These are phyloP conservation scores for Lactarius sp. DNA, from an alignment of 768 basidiomycete genomes.

Conservation along the genomic window DNA sequence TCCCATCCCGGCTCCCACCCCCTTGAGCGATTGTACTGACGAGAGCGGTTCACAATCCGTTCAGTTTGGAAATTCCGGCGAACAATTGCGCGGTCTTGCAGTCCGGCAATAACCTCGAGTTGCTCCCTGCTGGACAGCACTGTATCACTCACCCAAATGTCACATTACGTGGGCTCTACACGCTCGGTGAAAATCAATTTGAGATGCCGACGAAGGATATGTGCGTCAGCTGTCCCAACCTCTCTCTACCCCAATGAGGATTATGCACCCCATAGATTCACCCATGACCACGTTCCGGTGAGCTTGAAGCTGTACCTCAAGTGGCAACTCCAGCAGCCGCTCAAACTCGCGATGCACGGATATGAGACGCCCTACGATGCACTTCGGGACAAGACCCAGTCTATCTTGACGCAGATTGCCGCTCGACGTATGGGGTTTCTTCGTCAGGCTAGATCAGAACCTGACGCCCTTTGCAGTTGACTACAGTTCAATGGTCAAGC, in stretches of 20 bases:
- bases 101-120: constrained; percentile 70
- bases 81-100: constrained; percentile 86
- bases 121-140: constrained; percentile 77
- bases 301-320: constrained; percentile 80
- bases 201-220: constrained; percentile 89
- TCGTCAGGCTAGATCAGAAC: constrained; percentile 20
- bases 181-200: constrained; percentile 76
- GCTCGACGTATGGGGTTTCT: constrained; percentile 59
- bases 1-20: neutral
- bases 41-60: neutral
- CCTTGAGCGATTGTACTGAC: neutral
- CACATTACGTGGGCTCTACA: constrained; percentile 73
- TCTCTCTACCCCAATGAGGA: neutral
- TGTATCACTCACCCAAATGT: constrained; percentile 82
- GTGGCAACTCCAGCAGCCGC: constrained; percentile 55
- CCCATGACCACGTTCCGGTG: constrained; percentile 83
- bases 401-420: constrained; percentile 81
- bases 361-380: constrained; percentile 82
- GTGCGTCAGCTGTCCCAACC: constrained; percentile 37
- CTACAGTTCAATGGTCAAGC: constrained; percentile 66
- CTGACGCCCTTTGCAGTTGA: constrained; percentile 36
- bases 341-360: constrained; percentile 73
- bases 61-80: constrained; percentile 75
- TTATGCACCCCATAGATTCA: constrained; percentile 46
- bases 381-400: constrained; percentile 76